Percentiles rank a stretch among this genome's conserved stretches.
phyloP scores from a whole-genome alignment of 2,329 filamentous ascomycete species.

The Fusarium fracticaudum region DNA sequence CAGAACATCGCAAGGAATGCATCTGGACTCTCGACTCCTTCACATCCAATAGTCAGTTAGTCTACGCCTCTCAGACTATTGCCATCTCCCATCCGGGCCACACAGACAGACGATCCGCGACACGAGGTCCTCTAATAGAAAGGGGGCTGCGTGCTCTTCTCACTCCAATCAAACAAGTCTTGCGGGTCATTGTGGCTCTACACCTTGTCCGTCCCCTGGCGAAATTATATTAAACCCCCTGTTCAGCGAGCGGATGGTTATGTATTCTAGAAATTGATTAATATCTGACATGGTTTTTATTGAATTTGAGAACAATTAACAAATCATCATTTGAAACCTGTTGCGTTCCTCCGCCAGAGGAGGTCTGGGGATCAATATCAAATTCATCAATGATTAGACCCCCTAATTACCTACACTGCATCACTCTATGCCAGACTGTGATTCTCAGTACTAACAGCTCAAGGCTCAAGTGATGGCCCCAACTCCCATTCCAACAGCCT shows the following conservation, averaged over 20 bases:
- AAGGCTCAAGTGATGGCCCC: neutral
- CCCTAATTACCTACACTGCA: neutral
- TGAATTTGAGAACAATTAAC: neutral
- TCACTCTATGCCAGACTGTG: neutral
- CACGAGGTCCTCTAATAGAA: slow-evolving; percentile 39
- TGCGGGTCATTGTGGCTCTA: slow-evolving; percentile 42
- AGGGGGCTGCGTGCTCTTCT: slow-evolving; percentile 25
- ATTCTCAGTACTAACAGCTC: neutral
- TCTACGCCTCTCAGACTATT: slow-evolving; percentile 10
- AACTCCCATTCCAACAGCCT: neutral
- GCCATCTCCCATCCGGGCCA: slow-evolving; percentile 14
- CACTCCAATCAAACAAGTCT: slow-evolving; percentile 30
- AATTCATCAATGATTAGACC: neutral
- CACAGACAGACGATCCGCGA: slow-evolving; percentile 37
- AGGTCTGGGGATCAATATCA: neutral
- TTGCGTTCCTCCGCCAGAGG: neutral
- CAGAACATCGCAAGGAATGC: neutral
- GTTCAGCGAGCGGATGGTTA: neutral
- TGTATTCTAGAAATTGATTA: slow-evolving; percentile 17
- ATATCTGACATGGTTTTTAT: neutral
- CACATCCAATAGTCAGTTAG: neutral
- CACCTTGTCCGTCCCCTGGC: slow-evolving; percentile 37
- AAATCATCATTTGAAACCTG: neutral
- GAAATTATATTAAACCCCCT: slow-evolving; percentile 39
- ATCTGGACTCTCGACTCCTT: neutral